These are phyloP conservation scores for Fusarium anthophilum DNA, from an alignment of 2,329 filamentous ascomycete species.

Conservation along the genomic window DNA sequence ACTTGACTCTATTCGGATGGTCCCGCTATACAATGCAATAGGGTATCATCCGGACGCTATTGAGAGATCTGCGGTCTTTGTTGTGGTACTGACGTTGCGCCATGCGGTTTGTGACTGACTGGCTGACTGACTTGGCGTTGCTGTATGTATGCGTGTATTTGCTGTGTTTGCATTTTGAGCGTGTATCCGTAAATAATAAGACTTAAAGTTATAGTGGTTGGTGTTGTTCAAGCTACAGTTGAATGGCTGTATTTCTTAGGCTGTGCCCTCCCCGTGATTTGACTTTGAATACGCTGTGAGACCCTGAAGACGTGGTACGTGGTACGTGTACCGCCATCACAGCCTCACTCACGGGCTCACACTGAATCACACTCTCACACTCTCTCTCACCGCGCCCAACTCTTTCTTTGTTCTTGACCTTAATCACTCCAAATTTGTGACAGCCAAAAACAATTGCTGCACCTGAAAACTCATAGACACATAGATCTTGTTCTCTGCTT, in stretches of 20 bases:
- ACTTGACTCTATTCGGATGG: slow-evolving; percentile 16
- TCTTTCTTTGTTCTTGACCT: slow-evolving; percentile 19
- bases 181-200: neutral
- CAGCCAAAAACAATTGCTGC: neutral
- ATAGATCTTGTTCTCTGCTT: neutral
- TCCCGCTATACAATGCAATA: slow-evolving; percentile 29
- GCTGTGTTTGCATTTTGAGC: neutral
- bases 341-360: slow-evolving; percentile 22
- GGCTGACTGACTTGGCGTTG: neutral
- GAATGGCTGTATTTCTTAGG: neutral
- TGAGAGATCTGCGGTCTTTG: slow-evolving; percentile 18
- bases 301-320: neutral
- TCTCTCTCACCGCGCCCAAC: slow-evolving; percentile 8
- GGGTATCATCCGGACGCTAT: slow-evolving; percentile 10
- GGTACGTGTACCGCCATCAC: slow-evolving; percentile 31
- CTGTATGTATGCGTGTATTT: neutral
- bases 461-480: neutral
- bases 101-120: slow-evolving; percentile 6
- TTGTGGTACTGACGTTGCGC: slow-evolving; percentile 3
- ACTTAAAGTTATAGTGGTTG: neutral
- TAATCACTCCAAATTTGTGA: neutral
- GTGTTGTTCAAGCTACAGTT: neutral
- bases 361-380: neutral
- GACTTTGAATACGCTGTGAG: neutral
- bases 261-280: neutral